phyloP scores from a whole-genome alignment of 768 basidiomycete species.

The Ramaria sp. region DNA sequence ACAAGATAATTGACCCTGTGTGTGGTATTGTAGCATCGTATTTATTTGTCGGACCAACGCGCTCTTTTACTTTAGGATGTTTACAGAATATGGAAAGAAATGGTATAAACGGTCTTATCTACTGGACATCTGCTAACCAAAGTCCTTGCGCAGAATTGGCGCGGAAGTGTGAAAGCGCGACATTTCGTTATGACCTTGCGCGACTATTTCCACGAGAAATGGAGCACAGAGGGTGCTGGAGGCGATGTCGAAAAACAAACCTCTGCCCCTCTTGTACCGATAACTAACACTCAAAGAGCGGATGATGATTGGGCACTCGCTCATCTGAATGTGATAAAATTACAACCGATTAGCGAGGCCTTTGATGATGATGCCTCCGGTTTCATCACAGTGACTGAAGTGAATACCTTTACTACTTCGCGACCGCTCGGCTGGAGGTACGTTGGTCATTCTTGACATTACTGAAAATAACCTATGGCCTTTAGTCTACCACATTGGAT shows the following conservation, averaged over 20 bases:
- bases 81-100: constrained; percentile 7
- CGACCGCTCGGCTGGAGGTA: constrained; percentile 22
- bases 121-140: too few relatives aligned
- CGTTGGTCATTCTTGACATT: neutral
- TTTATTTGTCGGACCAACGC: neutral
- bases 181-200: constrained; percentile 20
- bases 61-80: neutral
- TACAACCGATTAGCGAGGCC: constrained; percentile 21
- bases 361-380: constrained; percentile 26
- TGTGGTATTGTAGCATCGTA: neutral
- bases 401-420: constrained; percentile 21
- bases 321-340: constrained; percentile 12
- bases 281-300: neutral
- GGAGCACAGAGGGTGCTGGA: neutral
- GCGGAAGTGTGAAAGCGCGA: constrained; percentile 19
- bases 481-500: constrained; percentile 12
- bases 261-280: neutral
- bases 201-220: constrained; percentile 21
- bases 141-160: constrained; percentile 11
- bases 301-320: constrained; percentile 20
- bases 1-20: constrained; percentile 1
- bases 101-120: neutral
- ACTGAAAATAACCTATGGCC: neutral
- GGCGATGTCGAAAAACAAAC: neutral
- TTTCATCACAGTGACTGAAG: constrained; percentile 22